Conservation (phyloP, 1,139 yeast genomes). For the Hyphopichia wangnamkhiaoensis region DNA sequence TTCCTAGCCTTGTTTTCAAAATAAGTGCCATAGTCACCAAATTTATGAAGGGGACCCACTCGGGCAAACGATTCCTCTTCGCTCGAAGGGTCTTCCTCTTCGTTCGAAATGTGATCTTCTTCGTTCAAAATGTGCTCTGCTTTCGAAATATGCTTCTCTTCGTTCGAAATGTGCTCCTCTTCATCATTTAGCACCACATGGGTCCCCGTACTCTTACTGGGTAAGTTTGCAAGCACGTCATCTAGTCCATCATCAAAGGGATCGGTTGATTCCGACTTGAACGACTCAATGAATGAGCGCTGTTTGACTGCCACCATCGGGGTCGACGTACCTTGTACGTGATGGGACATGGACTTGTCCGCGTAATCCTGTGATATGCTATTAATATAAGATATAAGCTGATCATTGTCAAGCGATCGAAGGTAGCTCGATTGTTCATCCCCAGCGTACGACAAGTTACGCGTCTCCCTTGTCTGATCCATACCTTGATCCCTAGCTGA, state of each 20-base stretch:
- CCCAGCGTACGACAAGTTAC: too few relatives aligned
- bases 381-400: conserved; percentile 32
- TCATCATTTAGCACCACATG: too few relatives aligned
- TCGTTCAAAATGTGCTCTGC: conserved; percentile 7
- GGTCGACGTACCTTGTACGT: neutral
- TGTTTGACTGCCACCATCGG: neutral
- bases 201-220: neutral
- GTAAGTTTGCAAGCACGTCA: conserved; percentile 14
- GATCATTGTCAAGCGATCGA: conserved; percentile 33
- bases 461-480: too few relatives aligned
- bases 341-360: too few relatives aligned
- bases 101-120: neutral
- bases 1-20: conserved; percentile 65
- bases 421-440: conserved; percentile 13
- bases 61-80: conserved; percentile 20
- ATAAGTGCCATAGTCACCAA: conserved; percentile 71
- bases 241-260: conserved; percentile 47
- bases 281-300: conserved; percentile 1
- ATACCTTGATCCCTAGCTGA: too few relatives aligned
- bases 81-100: neutral
- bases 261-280: conserved; percentile 18
- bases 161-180: neutral
- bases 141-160: neutral
- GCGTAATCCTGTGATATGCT: conserved; percentile 11
- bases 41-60: conserved; percentile 46